Percentiles rank a stretch among this genome's conserved stretches.
Evolutionary conservation across 2,329 filamentous ascomycete genomes (phyloP).

Genomic region (Drechslera avenae): DNA sequence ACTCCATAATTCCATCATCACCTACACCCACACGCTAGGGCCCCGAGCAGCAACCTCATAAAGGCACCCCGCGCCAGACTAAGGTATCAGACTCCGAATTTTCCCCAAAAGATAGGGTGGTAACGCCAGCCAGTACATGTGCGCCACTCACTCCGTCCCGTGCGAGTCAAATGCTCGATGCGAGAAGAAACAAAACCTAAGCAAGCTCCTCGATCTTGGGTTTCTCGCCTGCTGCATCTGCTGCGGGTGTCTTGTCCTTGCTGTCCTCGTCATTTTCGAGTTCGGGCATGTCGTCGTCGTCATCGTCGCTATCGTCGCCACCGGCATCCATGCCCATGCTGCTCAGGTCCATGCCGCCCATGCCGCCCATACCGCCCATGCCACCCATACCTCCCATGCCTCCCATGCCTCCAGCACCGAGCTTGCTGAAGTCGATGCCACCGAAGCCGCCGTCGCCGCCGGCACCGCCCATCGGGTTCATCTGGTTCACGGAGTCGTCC

Average conservation of each 20-base stretch:
- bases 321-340: slow-evolving; percentile 33
- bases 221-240: slow-evolving; percentile 40
- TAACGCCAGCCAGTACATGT: slow-evolving; percentile 12
- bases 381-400: slow-evolving; percentile 49
- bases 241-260: slow-evolving; percentile 28
- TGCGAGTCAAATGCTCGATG: slow-evolving; percentile 18
- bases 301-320: slow-evolving; percentile 57
- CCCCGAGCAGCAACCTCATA: slow-evolving; percentile 5
- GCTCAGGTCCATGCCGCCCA: slow-evolving; percentile 40
- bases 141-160: slow-evolving; percentile 6
- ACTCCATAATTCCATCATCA: slow-evolving; percentile 21
- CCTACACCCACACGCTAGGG: slow-evolving; percentile 13
- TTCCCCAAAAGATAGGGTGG: slow-evolving; percentile 9
- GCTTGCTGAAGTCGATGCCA: slow-evolving; percentile 93
- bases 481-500: slow-evolving; percentile 64
- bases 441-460: slow-evolving; percentile 71
- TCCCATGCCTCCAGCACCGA: slow-evolving; percentile 59
- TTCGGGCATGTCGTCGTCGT: slow-evolving; percentile 77
- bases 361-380: slow-evolving; percentile 39
- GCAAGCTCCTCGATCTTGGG: slow-evolving; percentile 56
- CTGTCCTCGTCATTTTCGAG: slow-evolving; percentile 55
- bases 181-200: slow-evolving; percentile 21
- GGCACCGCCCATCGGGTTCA: slow-evolving; percentile 59
- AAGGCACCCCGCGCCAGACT: not conserved
- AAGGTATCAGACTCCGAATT: slow-evolving; percentile 8